A percentile compares a stretch with the other conserved stretches of the same genome.
Conservation (phyloP, 352 stramenopile species). For the Pilasporangium apinafurcum region DNA sequence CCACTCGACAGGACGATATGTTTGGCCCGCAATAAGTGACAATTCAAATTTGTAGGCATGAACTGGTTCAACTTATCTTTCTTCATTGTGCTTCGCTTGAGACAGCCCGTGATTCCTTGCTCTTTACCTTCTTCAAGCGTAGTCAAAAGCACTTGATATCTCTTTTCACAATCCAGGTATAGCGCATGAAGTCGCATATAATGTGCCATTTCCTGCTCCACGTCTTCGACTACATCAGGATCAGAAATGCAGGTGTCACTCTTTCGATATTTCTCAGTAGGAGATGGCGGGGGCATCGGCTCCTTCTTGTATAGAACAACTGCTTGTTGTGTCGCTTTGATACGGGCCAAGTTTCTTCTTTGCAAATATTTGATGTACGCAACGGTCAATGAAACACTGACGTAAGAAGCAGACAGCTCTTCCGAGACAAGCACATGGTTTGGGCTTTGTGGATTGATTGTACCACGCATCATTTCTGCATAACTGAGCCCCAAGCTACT, state of each 20-base stretch:
- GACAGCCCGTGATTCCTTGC: conserved; percentile 71
- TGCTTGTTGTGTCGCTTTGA: conserved; percentile 44
- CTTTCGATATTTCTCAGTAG: conserved; percentile 10
- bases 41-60: conserved; percentile 85
- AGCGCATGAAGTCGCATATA: conserved; percentile 52
- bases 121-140: conserved; percentile 77
- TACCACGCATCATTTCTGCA: conserved; percentile 51
- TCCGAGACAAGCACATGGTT: conserved; percentile 78
- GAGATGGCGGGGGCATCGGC: conserved; percentile 26
- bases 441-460: conserved; percentile 36
- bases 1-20: conserved; percentile 42
- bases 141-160: conserved; percentile 52
- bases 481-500: conserved; percentile 33
- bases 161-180: conserved; percentile 65
- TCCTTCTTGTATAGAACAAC: conserved; percentile 56
- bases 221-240: conserved; percentile 33
- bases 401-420: conserved; percentile 75
- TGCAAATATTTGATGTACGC: conserved; percentile 76
- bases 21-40: conserved; percentile 64
- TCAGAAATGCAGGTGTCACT: conserved; percentile 14
- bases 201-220: conserved; percentile 45
- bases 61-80: conserved; percentile 82
- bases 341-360: conserved; percentile 51
- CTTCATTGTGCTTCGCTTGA: conserved; percentile 84
- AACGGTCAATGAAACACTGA: conserved; percentile 76